phyloP scores from a whole-genome alignment of 139 green algal species.

The Coccomyxa sp. region DNA sequence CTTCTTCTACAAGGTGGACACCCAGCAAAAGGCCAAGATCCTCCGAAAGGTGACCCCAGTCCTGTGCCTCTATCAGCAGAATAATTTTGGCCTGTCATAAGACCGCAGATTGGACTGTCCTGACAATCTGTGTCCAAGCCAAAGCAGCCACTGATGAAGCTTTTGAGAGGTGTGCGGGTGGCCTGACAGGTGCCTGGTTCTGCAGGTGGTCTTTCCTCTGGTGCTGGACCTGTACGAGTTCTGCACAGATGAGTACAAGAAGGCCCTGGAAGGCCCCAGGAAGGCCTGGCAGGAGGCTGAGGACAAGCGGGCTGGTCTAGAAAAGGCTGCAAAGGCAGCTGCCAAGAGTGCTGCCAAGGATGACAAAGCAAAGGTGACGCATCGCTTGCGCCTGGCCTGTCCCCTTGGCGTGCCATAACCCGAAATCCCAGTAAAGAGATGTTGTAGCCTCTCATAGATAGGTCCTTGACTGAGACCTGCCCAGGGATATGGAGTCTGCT shows the following conservation, averaged over 20 bases:
- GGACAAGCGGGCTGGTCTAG: conserved; percentile 35
- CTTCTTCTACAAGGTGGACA: conserved; percentile 91
- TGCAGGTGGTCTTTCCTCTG: conserved; percentile 82
- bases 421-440: too few relatives aligned
- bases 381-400: too few relatives aligned
- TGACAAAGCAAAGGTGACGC: conserved; percentile 19
- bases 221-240: conserved; percentile 94
- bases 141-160: too few relatives aligned
- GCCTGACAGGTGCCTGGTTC: too few relatives aligned
- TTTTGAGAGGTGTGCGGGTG: too few relatives aligned
- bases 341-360: conserved; percentile 21
- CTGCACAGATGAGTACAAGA: conserved; percentile 78
- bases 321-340: conserved; percentile 23
- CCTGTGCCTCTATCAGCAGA: too few relatives aligned
- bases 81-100: neutral
- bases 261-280: conserved; percentile 70
- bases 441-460: too few relatives aligned
- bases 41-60: conserved; percentile 88
- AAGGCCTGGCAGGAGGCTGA: conserved; percentile 44
- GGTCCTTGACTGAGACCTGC: too few relatives aligned
- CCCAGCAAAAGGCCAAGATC: conserved; percentile 97
- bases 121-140: too few relatives aligned
- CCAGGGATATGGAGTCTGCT: too few relatives aligned
- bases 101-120: too few relatives aligned
- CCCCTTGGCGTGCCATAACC: too few relatives aligned